phyloP scores from a whole-genome alignment of 2,329 filamentous ascomycete genomes.

The Chaetomium sp. region DNA sequence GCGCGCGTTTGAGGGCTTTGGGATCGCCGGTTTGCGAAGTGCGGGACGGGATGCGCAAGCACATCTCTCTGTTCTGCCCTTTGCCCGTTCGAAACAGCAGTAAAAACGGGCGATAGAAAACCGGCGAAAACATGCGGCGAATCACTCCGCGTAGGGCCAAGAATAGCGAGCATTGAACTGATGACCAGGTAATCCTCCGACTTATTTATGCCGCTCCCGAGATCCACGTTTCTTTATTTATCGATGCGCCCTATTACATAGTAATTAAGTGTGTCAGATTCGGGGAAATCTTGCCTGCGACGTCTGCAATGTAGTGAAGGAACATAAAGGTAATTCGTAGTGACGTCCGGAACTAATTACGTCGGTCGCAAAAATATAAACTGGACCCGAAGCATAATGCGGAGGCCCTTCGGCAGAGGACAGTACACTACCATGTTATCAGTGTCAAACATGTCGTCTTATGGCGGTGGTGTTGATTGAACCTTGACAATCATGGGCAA shows the following conservation, averaged over 20 bases:
- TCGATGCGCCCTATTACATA: conserved; percentile 6
- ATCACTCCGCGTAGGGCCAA: conserved; percentile 7
- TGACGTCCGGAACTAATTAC: background rate
- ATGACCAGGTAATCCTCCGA: conserved; percentile 14
- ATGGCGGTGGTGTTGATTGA: conserved; percentile 6
- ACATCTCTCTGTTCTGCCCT: background rate
- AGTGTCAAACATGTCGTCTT: conserved; percentile 9
- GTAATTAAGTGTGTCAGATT: conserved; percentile 1
- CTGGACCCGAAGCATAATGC: background rate
- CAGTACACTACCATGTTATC: background rate
- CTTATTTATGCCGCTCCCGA: conserved; percentile 17
- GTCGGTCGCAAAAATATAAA: conserved; percentile 7
- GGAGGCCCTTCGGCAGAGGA: background rate
- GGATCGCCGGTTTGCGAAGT: conserved; percentile 14
- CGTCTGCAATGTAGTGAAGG: too few relatives aligned
- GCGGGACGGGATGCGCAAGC: conserved; percentile 8
- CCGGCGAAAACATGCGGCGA: conserved; percentile 8
- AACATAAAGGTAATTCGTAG: too few relatives aligned
- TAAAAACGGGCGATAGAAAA: background rate
- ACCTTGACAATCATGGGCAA: background rate
- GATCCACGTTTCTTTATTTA: conserved; percentile 11
- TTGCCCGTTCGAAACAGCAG: background rate
- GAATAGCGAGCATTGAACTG: conserved; percentile 19
- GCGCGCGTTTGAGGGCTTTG: background rate
- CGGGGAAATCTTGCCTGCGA: background rate